A percentile compares a stretch with the other conserved stretches of the same genome.
phyloP scores from a whole-genome alignment of 345 rosid species.

The Moricandia moricandioides region DNA sequence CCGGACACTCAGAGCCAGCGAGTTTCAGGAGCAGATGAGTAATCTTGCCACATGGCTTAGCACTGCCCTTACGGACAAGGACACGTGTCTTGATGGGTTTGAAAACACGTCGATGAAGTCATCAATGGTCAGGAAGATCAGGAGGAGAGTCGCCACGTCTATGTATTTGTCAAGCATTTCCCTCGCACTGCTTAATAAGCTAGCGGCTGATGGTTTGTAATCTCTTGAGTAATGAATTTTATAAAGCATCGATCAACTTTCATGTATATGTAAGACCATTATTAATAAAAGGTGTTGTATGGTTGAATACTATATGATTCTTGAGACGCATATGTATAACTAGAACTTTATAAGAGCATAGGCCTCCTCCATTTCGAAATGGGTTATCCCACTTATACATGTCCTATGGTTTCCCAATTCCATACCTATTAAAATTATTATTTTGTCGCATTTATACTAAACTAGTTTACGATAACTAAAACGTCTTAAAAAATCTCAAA shows the following conservation, averaged over 20 bases:
- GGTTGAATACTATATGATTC: neutral
- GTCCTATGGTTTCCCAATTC: neutral
- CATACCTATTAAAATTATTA: neutral
- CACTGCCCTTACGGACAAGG: constrained; percentile 61
- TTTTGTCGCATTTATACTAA: too few relatives aligned
- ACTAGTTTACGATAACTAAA: neutral
- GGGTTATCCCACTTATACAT: neutral
- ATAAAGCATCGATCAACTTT: neutral
- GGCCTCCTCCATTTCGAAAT: neutral
- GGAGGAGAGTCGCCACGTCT: constrained; percentile 41
- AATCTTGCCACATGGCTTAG: constrained; percentile 73
- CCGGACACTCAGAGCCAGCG: constrained; percentile 44
- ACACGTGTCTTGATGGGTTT: constrained; percentile 83
- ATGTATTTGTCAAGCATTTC: constrained; percentile 70
- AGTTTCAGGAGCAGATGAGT: constrained; percentile 56
- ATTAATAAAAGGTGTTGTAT: constrained; percentile 1
- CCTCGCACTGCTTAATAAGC: constrained; percentile 73
- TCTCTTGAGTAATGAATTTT: neutral
- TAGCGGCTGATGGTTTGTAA: constrained; percentile 52
- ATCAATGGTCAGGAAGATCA: constrained; percentile 35
- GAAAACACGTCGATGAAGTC: constrained; percentile 37
- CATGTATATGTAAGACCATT: constrained; percentile 1
- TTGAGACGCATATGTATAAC: neutral
- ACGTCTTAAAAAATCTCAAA: neutral
- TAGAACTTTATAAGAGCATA: neutral